Conservation (phyloP, 2,329 filamentous ascomycete genomes). For the Colletotrichum sp. region DNA sequence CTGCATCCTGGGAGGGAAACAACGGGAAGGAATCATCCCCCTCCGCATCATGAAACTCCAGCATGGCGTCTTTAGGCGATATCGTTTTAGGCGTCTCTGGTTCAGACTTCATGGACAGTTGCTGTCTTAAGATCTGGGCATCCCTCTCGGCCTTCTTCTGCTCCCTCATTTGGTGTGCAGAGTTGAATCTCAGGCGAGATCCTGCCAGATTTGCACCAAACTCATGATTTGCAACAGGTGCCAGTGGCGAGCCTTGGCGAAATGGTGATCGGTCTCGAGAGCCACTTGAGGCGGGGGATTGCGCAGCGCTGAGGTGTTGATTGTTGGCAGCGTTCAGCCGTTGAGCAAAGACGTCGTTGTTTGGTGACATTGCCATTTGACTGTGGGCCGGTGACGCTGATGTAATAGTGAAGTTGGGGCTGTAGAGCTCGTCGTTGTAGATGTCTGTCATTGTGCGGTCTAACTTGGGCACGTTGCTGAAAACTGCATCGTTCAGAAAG, state of each 20-base stretch:
- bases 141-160: constrained; percentile 67
- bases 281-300: constrained; percentile 51
- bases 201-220: constrained; percentile 31
- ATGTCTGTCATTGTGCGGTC: constrained; percentile 87
- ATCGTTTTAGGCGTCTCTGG: constrained; percentile 78
- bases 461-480: constrained; percentile 71
- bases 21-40: constrained; percentile 74
- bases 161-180: constrained; percentile 65
- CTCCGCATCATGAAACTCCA: constrained; percentile 82
- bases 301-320: constrained; percentile 66
- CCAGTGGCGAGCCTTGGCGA: constrained; percentile 70
- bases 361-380: constrained; percentile 53
- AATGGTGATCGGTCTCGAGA: constrained; percentile 82
- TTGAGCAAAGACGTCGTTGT: constrained; percentile 72
- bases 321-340: constrained; percentile 80
- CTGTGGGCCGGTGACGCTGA: constrained; percentile 53
- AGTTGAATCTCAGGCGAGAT: constrained; percentile 43
- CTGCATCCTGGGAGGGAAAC: constrained; percentile 67
- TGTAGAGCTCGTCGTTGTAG: constrained; percentile 85
- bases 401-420: constrained; percentile 67
- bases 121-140: constrained; percentile 48
- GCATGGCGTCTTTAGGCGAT: constrained; percentile 88
- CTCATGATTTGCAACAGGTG: constrained; percentile 52
- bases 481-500: background rate
- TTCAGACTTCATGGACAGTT: constrained; percentile 44